Base-by-base conservation (phyloP, 2,329 filamentous ascomycete genomes). In the Neodidymelliopsis sp. region DNA sequence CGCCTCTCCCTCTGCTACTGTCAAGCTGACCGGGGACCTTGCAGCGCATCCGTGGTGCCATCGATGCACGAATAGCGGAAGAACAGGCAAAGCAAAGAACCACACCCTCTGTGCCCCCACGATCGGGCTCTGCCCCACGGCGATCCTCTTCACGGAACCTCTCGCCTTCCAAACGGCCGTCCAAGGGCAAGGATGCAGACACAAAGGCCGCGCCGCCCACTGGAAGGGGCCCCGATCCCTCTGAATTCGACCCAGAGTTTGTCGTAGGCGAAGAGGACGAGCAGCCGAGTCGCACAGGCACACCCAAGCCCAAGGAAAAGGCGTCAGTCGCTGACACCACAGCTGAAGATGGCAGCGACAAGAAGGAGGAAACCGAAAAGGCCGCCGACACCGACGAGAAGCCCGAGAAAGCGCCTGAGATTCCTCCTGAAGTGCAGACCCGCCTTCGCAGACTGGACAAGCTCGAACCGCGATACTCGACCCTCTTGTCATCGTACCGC, bases 401-500 rank as follows among this genome's bases (percentile, higher is more conserved):
- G 49, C 47, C 56, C 37, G 53, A 55, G 58, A 61, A 63, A 16
- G 57, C 67, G n/a, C 71, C 69, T 37, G 89, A 91, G 43, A 74
- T 96, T 23, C 82, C 91, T 0, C 81, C 85, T 3, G 90, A 96
- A 37, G 81, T 96, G 20, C 84, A 84, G 47, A 80, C 84, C 22
- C 92, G 87, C 70, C 75, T 97, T 57, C 84, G 88, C 52, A 93
- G 90, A 72, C 79, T 97, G n/a, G 91, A 96, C 49, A 96, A 91
- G 71, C 79, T 97, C 15, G 93, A 97, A 67, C 80, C 85, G 4
- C 90, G 89, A 49, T 97, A 97, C 72, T 85, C 90, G 69, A 42
- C 23, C 7, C 45, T 34, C 11, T 25, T 27, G 11, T 19, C 25
- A 47, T 96, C 93, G 7, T 99, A 99, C 74, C 85, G 91, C 54